These are phyloP conservation scores for Novymonas esmeraldas DNA, from an alignment of 208 protist genomes.

Conservation along the genomic window DNA sequence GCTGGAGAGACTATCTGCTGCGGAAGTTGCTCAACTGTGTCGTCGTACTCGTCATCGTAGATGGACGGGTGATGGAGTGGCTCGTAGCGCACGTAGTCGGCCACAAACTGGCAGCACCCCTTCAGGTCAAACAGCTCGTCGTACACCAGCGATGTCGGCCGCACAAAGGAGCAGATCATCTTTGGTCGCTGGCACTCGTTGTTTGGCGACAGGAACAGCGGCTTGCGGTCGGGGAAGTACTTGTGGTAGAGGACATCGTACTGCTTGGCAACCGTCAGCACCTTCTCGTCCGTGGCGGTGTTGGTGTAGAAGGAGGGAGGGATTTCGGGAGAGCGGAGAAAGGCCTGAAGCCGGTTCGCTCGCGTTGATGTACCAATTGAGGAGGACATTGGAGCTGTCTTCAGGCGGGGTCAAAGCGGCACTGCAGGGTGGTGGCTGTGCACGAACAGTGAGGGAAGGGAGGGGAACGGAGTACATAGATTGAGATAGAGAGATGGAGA, in stretches of 20 bases:
- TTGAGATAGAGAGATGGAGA: too few relatives aligned
- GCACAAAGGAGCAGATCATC: constrained; percentile 92
- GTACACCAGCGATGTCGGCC: constrained; percentile 77
- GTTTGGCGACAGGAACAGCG: constrained; percentile 61
- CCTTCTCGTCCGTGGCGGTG: constrained; percentile 60
- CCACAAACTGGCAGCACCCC: constrained; percentile 69
- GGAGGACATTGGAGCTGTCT: constrained; percentile 9
- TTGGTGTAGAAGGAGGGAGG: constrained; percentile 73
- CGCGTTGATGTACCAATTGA: constrained; percentile 18
- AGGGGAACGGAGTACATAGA: too few relatives aligned
- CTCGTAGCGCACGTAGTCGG: constrained; percentile 88
- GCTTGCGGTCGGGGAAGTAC: constrained; percentile 77
- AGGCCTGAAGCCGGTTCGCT: constrained; percentile 45
- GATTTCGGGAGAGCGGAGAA: constrained; percentile 46
- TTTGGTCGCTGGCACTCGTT: constrained; percentile 86
- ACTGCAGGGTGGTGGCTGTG: too few relatives aligned
- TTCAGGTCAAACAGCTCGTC: constrained; percentile 82
- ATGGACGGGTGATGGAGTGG: constrained; percentile 50
- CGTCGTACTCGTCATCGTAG: constrained; percentile 43
- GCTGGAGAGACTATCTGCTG: constrained; percentile 82
- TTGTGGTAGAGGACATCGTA: constrained; percentile 77
- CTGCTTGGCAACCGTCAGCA: constrained; percentile 54
- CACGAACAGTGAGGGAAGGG: too few relatives aligned
- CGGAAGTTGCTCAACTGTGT: constrained; percentile 57
- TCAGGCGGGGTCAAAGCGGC: too few relatives aligned